Evolutionary conservation across 148 eudicot genomes (phyloP), one percentile per base, ranked within the genome.

Genomic region (Amaranthus hypochondriacus): DNA sequence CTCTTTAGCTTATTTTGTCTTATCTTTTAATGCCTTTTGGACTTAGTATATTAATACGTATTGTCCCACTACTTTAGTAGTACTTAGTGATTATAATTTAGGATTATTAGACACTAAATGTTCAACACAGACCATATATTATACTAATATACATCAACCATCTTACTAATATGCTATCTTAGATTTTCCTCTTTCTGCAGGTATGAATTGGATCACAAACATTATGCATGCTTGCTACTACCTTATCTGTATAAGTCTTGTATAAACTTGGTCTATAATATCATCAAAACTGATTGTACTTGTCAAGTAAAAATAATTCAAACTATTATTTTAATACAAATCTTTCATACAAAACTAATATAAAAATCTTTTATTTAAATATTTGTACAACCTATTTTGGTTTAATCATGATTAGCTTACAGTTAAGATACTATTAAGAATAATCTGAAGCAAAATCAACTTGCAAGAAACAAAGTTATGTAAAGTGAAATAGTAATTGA

Each of bases 101-200:
- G n/a, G n/a, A n/a, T n/a, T n/a, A n/a, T n/a, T n/a, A n/a, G n/a
- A n/a, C n/a, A n/a, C n/a, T n/a, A n/a, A n/a, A n/a, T n/a, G n/a
- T n/a, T n/a, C n/a, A n/a, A n/a, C n/a, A n/a, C 66, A 59, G 13
- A 28, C 39, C 39, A 28, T 28, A 28, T 28, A 28, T 28, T 28
- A 28, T 28, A 28, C 39, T 28, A 28, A 0, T 1, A 72, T 49
- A 67, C 28, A 62, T 44, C 55, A 65, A 74, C 71, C 71, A 52
- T 28, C 0, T 0, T 28, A 28, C 39, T 28, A 28, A 28, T 28
- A 28, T 28, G 39, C 39, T 78, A 53, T 68, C 51, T 59, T 28
- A 48, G 63, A 67, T 3, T 66, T 76, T 28, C 39, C 39, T 28
- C 39, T 62, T 63, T 14, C 46, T 69, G 60, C 73, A 75, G 18